Percentiles rank a stretch among this genome's conserved stretches.
These are phyloP conservation scores for Gastrodia elata DNA, from an alignment of 106 monocot species.

Conservation along the genomic window DNA sequence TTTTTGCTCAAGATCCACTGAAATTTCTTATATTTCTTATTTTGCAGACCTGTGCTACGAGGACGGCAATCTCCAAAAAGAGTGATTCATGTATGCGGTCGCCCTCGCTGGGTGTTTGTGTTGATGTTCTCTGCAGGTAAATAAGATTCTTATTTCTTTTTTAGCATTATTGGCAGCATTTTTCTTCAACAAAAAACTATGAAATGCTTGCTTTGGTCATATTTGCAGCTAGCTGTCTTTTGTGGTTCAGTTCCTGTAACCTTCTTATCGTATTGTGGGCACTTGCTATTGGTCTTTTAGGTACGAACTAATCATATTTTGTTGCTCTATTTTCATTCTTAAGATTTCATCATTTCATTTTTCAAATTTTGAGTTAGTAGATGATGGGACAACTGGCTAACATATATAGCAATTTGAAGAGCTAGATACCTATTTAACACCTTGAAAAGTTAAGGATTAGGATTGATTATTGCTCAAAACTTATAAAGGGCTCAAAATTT, in stretches of 20 bases:
- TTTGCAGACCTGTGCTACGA: slow-evolving; percentile 77
- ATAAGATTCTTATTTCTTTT: neutral
- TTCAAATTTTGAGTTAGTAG: slow-evolving; percentile 7
- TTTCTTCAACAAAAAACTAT: neutral
- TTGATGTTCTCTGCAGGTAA: slow-evolving; percentile 70
- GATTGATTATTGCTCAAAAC: too few relatives aligned
- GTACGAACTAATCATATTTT: slow-evolving; percentile 26
- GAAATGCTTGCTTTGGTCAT: neutral
- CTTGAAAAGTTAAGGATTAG: too few relatives aligned
- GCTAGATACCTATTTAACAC: too few relatives aligned
- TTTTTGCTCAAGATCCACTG: neutral
- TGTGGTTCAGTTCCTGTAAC: slow-evolving; percentile 63
- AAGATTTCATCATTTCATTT: neutral
- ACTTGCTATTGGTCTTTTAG: slow-evolving; percentile 49
- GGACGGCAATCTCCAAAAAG: slow-evolving; percentile 71
- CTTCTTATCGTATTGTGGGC: slow-evolving; percentile 73
- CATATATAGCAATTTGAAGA: too few relatives aligned
- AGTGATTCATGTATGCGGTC: slow-evolving; percentile 89
- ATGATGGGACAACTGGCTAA: too few relatives aligned
- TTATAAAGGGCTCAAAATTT: too few relatives aligned
- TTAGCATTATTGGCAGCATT: neutral
- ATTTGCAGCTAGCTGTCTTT: slow-evolving; percentile 51
- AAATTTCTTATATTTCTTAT: neutral
- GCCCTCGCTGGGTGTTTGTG: slow-evolving; percentile 93
- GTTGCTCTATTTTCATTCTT: neutral